These are phyloP conservation scores for Neoscytalidium dimidiatum DNA, from an alignment of 2,329 filamentous ascomycete species.

Conservation along the genomic window DNA sequence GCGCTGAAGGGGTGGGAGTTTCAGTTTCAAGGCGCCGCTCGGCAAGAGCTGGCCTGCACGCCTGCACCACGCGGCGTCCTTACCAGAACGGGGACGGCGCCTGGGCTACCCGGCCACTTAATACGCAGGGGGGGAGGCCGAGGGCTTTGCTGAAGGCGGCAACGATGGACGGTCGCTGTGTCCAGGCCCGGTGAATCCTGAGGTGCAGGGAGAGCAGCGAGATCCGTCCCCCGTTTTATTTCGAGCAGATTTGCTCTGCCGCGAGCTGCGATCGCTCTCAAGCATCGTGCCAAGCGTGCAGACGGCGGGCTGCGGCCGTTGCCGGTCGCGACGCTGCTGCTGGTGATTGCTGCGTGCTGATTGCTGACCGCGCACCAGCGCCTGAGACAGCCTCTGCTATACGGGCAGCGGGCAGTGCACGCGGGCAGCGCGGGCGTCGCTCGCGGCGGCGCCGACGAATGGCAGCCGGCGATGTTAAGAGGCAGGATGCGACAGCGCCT, in stretches of 20 bases:
- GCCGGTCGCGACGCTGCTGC: background rate
- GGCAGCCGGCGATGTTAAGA: background rate
- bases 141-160: background rate
- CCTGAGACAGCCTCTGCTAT: constrained; percentile 2
- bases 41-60: constrained; percentile 16
- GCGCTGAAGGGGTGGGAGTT: constrained; percentile 17
- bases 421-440: background rate
- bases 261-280: constrained; percentile 16
- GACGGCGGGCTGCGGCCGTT: constrained; percentile 1
- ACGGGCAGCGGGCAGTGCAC: constrained; percentile 7
- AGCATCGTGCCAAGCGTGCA: constrained; percentile 10
- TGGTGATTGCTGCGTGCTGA: background rate
- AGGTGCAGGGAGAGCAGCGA: constrained; percentile 14
- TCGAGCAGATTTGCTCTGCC: constrained; percentile 12
- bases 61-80: constrained; percentile 16
- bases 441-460: constrained; percentile 5
- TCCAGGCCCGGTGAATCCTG: constrained; percentile 16
- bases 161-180: constrained; percentile 8
- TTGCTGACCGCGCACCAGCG: background rate
- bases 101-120: constrained; percentile 12
- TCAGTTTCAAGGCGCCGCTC: constrained; percentile 19
- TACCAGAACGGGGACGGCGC: constrained; percentile 13
- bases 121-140: constrained; percentile 14
- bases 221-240: constrained; percentile 15
- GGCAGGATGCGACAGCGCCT: background rate